phyloP scores from a whole-genome alignment of 1,284 basidiomycete species.

The Omphalotus olearius region DNA sequence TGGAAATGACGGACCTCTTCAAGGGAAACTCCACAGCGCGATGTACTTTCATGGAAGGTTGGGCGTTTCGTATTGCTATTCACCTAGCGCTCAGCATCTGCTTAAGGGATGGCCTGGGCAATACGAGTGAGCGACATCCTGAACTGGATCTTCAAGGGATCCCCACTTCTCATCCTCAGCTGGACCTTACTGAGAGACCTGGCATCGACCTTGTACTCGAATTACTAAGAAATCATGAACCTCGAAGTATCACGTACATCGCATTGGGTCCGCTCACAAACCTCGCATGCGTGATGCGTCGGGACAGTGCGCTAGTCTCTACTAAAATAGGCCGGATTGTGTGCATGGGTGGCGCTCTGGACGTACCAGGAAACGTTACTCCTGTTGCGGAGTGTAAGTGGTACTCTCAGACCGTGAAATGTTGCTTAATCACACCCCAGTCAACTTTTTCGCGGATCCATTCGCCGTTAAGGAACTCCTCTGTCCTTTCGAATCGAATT shows the following conservation, averaged over 20 bases:
- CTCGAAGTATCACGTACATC: conserved; percentile 76
- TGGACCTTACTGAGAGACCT: conserved; percentile 45
- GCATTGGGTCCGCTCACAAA: conserved; percentile 89
- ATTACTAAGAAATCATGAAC: conserved; percentile 55
- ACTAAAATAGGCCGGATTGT: conserved; percentile 71
- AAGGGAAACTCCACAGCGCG: conserved; percentile 76
- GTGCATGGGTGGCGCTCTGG: conserved; percentile 95
- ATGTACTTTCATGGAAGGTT: conserved; percentile 84
- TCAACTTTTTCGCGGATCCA: conserved; percentile 95
- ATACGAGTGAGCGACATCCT: conserved; percentile 70
- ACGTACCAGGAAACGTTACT: conserved; percentile 88
- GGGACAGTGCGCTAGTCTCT: conserved; percentile 51
- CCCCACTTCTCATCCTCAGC: conserved; percentile 35
- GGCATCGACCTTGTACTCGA: conserved; percentile 68
- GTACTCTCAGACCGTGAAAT: neutral
- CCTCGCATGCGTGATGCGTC: conserved; percentile 65
- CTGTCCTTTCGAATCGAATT: conserved; percentile 28
- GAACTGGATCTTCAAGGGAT: conserved; percentile 50
- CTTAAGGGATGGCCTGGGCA: conserved; percentile 75
- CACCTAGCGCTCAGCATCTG: conserved; percentile 12
- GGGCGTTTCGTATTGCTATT: conserved; percentile 10
- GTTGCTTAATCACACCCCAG: conserved; percentile 29
- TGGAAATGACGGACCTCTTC: conserved; percentile 72
- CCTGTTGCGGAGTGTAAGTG: conserved; percentile 74
- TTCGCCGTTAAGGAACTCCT: conserved; percentile 74